These are phyloP conservation scores for Lophiotrema nucula DNA, from an alignment of 495 filamentous ascomycete species.

Conservation along the genomic window DNA sequence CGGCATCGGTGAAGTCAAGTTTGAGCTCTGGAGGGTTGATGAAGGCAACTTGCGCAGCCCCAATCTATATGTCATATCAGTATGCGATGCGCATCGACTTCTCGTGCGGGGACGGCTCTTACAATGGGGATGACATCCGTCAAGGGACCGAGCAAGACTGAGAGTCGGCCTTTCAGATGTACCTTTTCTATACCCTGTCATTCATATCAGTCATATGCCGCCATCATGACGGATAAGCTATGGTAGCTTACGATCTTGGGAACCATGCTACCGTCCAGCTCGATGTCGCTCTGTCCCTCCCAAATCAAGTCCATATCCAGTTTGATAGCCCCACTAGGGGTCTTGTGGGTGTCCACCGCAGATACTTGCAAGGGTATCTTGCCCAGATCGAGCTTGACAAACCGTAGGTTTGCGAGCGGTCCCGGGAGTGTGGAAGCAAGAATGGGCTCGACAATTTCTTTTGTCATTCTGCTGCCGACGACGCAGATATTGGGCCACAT, in stretches of 20 bases:
- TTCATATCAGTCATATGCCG: not conserved
- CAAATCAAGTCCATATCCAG: conserved; percentile 48
- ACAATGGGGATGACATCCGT: conserved; percentile 46
- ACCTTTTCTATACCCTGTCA: conserved; percentile 45
- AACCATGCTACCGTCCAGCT: conserved; percentile 43
- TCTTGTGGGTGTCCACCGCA: conserved; percentile 45
- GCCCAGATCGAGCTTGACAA: conserved; percentile 46
- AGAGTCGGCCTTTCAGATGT: conserved; percentile 45
- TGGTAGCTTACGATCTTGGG: conserved; percentile 40
- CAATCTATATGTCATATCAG: conserved; percentile 37
- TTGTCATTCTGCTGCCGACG: conserved; percentile 41
- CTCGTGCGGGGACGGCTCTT: not conserved
- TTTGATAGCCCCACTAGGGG: conserved; percentile 43
- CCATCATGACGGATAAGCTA: not conserved
- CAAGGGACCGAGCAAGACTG: conserved; percentile 43
- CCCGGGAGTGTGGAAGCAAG: conserved; percentile 44
- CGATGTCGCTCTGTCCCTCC: conserved; percentile 46
- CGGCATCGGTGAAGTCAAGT: conserved; percentile 46
- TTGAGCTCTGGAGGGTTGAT: conserved; percentile 46
- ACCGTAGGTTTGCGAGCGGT: conserved; percentile 41
- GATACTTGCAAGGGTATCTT: conserved; percentile 39
- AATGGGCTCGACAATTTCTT: conserved; percentile 45
- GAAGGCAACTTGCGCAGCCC: conserved; percentile 47
- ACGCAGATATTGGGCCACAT: conserved; percentile 49
- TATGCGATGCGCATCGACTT: not conserved